Conservation (phyloP, 1,284 basidiomycete genomes). For the Mycena citricolor region DNA sequence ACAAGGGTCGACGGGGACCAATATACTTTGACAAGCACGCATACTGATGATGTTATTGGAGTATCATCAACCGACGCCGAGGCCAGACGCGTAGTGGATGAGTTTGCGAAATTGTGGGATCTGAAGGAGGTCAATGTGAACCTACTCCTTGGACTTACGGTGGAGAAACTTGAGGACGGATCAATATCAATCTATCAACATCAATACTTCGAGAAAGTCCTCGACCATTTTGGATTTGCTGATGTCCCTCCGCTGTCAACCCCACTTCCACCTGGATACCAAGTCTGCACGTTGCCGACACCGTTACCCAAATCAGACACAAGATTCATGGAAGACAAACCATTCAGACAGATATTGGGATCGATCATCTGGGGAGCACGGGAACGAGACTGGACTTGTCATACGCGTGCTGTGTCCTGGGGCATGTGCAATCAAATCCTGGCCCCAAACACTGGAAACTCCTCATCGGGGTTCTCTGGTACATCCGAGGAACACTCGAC, state of each 20-base stretch:
- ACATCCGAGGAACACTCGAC: slow-evolving; percentile 12
- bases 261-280: slow-evolving; percentile 12
- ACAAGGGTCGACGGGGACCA: neutral
- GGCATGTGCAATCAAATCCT: slow-evolving; percentile 18
- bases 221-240: slow-evolving; percentile 7
- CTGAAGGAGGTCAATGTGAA: slow-evolving; percentile 12
- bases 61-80: slow-evolving; percentile 9
- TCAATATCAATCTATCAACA: slow-evolving; percentile 2
- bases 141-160: slow-evolving; percentile 13
- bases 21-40: slow-evolving; percentile 15
- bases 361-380: slow-evolving; percentile 12
- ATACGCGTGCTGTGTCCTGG: slow-evolving; percentile 15
- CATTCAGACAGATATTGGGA: slow-evolving; percentile 12
- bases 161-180: slow-evolving; percentile 10
- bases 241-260: slow-evolving; percentile 16
- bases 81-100: slow-evolving; percentile 4
- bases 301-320: slow-evolving; percentile 6
- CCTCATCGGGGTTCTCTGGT: slow-evolving; percentile 13
- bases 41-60: slow-evolving; percentile 17
- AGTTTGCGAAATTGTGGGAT: slow-evolving; percentile 16
- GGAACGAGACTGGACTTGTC: slow-evolving; percentile 14
- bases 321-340: slow-evolving; percentile 17
- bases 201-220: slow-evolving; percentile 13
- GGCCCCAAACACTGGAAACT: slow-evolving; percentile 12
- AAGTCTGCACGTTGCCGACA: neutral